Percentiles rank a stretch among this genome's conserved stretches.
Conservation (phyloP, 139 green algal species). For the Auxenochlorella protothecoides region DNA sequence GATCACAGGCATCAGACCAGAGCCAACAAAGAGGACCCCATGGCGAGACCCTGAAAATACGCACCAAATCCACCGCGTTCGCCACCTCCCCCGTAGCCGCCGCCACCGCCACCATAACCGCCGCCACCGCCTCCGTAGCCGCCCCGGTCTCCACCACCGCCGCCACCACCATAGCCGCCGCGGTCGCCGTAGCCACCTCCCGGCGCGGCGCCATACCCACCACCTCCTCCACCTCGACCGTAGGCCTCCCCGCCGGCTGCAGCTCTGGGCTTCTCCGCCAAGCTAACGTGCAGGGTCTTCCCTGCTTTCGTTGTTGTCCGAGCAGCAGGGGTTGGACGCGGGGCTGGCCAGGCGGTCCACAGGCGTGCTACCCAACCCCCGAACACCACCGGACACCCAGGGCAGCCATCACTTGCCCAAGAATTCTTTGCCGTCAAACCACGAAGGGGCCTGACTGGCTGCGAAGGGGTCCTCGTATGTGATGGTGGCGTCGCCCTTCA, state of each 20-base stretch:
- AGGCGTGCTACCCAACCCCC: neutral
- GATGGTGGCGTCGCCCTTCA: slow-evolving; percentile 76
- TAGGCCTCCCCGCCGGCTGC: no score
- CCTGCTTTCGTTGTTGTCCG: slow-evolving; percentile 3
- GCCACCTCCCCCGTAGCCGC: slow-evolving; percentile 9
- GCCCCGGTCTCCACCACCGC: slow-evolving; percentile 17
- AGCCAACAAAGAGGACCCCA: no score
- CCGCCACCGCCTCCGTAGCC: slow-evolving; percentile 15
- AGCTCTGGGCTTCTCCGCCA: slow-evolving; percentile 23
- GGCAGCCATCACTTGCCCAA: slow-evolving; percentile 27
- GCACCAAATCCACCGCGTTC: neutral
- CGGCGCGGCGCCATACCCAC: no score
- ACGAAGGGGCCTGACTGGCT: slow-evolving; percentile 59
- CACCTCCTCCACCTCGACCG: neutral
- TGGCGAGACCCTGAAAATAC: neutral
- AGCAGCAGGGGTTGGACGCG: neutral
- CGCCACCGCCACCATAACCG: slow-evolving; percentile 10
- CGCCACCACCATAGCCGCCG: slow-evolving; percentile 18
- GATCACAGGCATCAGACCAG: no score
- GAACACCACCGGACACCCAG: slow-evolving; percentile 1
- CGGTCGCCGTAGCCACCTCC: neutral
- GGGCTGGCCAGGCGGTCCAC: no score
- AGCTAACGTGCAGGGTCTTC: slow-evolving; percentile 6
- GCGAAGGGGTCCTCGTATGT: slow-evolving; percentile 75
- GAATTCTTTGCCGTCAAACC: slow-evolving; percentile 79